Evolutionary conservation across 1,284 basidiomycete genomes (phyloP), one percentile per base, ranked within the genome.

Genomic region (Acaromyces ingoldii): DNA sequence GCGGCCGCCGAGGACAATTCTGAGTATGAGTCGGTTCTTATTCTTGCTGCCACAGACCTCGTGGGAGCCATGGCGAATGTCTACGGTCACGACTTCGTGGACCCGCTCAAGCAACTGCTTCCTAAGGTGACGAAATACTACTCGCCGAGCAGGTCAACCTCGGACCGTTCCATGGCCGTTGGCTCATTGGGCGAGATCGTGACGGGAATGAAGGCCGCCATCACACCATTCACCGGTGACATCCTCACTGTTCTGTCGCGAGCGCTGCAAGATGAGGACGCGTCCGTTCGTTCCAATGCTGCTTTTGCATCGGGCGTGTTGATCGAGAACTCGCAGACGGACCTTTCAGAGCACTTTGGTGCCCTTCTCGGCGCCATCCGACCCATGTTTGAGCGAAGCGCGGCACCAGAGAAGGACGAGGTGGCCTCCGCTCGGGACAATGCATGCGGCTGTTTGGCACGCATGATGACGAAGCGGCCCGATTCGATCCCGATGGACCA

Each of bases 141-240:
- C 75, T 89, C 58, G 2, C 86, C 87, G 77, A 87, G 82, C 67
- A 85, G 91, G 56, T 89, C 90, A 10, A 79, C 88, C 51, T 89
- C 87, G 60, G 95, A 99, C 77, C 86, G 90, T 44, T 91, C 92
- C 10, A 87, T 91, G 54, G 86, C 92, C 22, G 88, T 97, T 55
- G 95, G 95, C 26, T 89, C 87, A 61, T 81, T 99, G 25, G 93
- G 92, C 44, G 95, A 98, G 79, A 89, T 97, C 65, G 92, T 95
- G 73, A 84, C 86, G 26, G 91, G 91, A 44, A 87, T 98, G 82
- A 91, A 93, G 80, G 77, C 76, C 44, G 85, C 87, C 26, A 83
- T 97, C 61, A 93, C 91, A 0, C 85, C 87, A 13, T 89, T 84
- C 74, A 96, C 95, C 2, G 62, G 65, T 36, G 82, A 88, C 39